Base-by-base conservation (phyloP, 306 rosid species). In the Cicer pinnatifidum region DNA sequence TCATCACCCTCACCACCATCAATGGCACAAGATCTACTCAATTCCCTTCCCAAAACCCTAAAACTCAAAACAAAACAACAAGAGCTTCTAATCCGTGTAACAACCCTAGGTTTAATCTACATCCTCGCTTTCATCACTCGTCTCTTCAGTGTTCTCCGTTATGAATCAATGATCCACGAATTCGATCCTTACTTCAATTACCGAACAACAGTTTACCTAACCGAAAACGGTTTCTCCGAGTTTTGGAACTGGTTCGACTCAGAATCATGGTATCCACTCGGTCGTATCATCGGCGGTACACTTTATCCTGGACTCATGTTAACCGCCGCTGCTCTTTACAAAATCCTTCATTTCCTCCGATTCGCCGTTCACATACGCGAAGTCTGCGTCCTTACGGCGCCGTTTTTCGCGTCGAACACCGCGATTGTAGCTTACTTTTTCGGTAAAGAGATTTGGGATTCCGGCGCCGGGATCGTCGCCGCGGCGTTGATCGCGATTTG, bases 171-270 rank as follows among this genome's bases (percentile, higher is more conserved):
- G 99, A 95, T 95, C 89, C 99, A 95, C 40, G 99, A 95, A 72
- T 95, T 95, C 71, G 99, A 95, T 40, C 99, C 99, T 6, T 95
- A 95, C 80, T 95, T 95, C 91, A 95, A 95, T 69, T 95, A 95
- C 83, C 95, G 99, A 0, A 91, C 97, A 12, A 95, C 99, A 2
- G 84, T 95, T 17, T 95, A 52, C 78, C 76, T 95, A 70, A 91
- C 97, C 2, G 71, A 84, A 71, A 81, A 91, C 5, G 99, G 99
- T 45, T 91, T 95, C 85, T 77, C 90, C 73, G 99, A 95, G 62
- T 95, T 95, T 84, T 95, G 99, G 99, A 95, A 91, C 83, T 95
- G 99, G 99, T 95, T 95, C 63, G 99, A 95, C 79, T 91, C 86
- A 7, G 99, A 95, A 61, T 90, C 97, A 50, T 95, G 99, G 99